phyloP scores from a whole-genome alignment of 306 rosid species.

The Psophocarpus tetragonolobus region DNA sequence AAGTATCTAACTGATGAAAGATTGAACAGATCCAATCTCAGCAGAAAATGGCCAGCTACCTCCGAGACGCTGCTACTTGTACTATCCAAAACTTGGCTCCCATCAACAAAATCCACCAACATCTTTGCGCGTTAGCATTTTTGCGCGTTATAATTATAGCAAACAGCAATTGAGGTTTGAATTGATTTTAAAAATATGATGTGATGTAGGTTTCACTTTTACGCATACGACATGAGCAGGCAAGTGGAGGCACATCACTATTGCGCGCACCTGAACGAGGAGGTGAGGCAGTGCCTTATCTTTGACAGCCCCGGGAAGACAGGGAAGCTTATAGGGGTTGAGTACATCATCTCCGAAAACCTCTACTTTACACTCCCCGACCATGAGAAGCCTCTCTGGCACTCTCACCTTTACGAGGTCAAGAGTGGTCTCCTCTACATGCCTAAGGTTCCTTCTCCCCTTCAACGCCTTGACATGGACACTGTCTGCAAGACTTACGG shows the following conservation, averaged over 20 bases:
- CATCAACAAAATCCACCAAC: constrained; percentile 79
- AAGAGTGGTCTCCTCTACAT: constrained; percentile 67
- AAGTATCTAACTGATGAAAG: neutral
- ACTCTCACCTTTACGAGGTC: constrained; percentile 82
- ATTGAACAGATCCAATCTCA: neutral
- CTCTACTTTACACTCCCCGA: constrained; percentile 71
- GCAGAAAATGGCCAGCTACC: constrained; percentile 45
- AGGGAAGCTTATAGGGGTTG: constrained; percentile 60
- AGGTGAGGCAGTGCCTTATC: constrained; percentile 80
- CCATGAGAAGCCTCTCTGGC: constrained; percentile 81
- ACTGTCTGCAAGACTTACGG: constrained; percentile 77
- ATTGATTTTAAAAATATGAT: too few relatives aligned
- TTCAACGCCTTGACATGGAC: constrained; percentile 62
- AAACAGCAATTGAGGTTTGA: too few relatives aligned
- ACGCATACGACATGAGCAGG: constrained; percentile 72
- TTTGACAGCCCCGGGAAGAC: constrained; percentile 49
- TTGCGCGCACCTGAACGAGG: constrained; percentile 76
- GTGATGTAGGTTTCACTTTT: constrained; percentile 62
- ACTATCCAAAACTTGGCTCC: constrained; percentile 70
- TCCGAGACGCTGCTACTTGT: constrained; percentile 63
- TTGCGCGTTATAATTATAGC: too few relatives aligned
- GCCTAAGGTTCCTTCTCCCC: constrained; percentile 51
- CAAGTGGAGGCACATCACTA: constrained; percentile 93
- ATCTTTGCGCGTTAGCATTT: constrained; percentile 89
- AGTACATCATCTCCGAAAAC: constrained; percentile 61